A percentile compares a stretch with the other conserved stretches of the same genome.
phyloP scores from a whole-genome alignment of 176 grass and related monocot genomes.

The Oryza coarctata region DNA sequence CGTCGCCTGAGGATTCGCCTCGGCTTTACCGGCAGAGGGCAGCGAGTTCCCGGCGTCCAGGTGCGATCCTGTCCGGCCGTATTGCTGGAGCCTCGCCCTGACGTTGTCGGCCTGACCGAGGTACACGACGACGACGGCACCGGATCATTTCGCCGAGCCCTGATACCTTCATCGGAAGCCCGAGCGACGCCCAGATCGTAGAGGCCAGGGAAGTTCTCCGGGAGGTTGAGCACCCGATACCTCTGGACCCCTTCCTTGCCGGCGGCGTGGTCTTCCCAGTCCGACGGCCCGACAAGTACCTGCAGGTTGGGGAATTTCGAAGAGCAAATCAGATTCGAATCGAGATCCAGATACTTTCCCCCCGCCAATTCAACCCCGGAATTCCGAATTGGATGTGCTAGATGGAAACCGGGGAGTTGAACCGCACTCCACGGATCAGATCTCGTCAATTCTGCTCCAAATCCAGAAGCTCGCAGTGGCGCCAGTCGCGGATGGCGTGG shows the following conservation, averaged over 20 bases:
- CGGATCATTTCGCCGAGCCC: constrained; percentile 36
- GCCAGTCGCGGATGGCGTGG: neutral
- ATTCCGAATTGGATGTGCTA: neutral
- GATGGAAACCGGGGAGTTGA: neutral
- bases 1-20: neutral
- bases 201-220: constrained; percentile 73
- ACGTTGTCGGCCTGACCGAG: constrained; percentile 88
- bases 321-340: constrained; percentile 7
- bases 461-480: too few species aligned
- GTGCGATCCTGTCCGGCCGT: constrained; percentile 88
- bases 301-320: constrained; percentile 18
- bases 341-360: constrained; percentile 12
- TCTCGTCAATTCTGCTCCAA: neutral
- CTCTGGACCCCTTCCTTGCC: constrained; percentile 68
- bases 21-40: constrained; percentile 35
- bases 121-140: constrained; percentile 73
- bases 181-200: constrained; percentile 66
- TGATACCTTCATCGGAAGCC: constrained; percentile 21
- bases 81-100: constrained; percentile 85
- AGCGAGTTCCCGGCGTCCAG: constrained; percentile 56
- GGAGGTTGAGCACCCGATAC: constrained; percentile 71
- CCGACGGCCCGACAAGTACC: constrained; percentile 74
- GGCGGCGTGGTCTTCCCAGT: constrained; percentile 70
- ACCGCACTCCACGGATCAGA: neutral
- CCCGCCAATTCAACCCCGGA: neutral